Conservation (phyloP, 495 filamentous ascomycete species). For the Xylaria bambusicola region DNA sequence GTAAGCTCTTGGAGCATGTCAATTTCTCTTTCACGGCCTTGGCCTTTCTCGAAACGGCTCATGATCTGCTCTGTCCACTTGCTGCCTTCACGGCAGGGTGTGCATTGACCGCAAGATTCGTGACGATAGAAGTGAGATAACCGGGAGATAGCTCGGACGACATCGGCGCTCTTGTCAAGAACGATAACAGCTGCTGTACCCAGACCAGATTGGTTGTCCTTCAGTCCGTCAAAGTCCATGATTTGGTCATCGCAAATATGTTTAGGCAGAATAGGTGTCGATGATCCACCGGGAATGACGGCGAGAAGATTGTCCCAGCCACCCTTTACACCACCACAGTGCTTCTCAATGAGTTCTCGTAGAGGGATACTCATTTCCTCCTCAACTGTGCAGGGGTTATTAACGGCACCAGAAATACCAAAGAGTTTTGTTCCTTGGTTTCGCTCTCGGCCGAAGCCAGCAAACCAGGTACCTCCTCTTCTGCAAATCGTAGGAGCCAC, state of each 20-base stretch:
- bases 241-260: constrained; percentile 85
- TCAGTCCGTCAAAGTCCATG: constrained; percentile 98
- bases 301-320: constrained; percentile 98
- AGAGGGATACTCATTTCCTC: constrained; percentile 98
- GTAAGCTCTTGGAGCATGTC: constrained; percentile 99
- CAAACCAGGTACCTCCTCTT: constrained; percentile 90
- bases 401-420: constrained; percentile 98
- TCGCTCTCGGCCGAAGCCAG: constrained; percentile 86
- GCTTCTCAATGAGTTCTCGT: constrained; percentile 91
- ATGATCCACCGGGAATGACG: constrained; percentile 94
- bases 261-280: constrained; percentile 92
- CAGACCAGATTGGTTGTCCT: constrained; percentile 94
- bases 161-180: constrained; percentile 96
- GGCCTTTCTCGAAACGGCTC: constrained; percentile 88
- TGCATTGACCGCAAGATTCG: constrained; percentile 98
- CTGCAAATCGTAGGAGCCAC: constrained; percentile 96
- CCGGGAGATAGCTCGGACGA: constrained; percentile 88
- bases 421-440: constrained; percentile 97
- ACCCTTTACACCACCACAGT: constrained; percentile 93
- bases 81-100: constrained; percentile 93
- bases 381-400: constrained; percentile 96
- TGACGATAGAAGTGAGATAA: constrained; percentile 97
- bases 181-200: constrained; percentile 99
- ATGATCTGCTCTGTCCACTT: constrained; percentile 99
- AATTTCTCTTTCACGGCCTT: constrained; percentile 86